A percentile compares a stretch with the other conserved stretches of the same genome.
Conservation (phyloP, 2,329 filamentous ascomycete genomes). For the Ceratocystis cubensis region DNA sequence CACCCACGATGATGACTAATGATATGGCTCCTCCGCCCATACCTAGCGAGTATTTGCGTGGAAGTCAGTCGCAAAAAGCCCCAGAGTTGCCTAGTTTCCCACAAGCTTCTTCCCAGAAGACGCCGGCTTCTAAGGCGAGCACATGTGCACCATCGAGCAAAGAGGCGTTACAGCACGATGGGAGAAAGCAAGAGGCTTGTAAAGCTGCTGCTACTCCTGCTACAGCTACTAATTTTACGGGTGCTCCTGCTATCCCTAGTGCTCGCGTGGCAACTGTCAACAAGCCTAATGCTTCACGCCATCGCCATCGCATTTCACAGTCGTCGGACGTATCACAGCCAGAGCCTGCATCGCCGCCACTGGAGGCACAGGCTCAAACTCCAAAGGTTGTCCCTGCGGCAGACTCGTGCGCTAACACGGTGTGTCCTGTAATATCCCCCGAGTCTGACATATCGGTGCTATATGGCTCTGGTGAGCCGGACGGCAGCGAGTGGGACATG, state of each 20-base stretch:
- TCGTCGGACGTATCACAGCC: conserved; percentile 19
- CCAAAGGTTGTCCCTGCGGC: conserved; percentile 16
- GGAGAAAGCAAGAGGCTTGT: no score
- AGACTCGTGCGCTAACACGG: conserved; percentile 1
- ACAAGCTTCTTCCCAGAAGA: neutral
- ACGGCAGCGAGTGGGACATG: conserved; percentile 48
- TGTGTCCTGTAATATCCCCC: conserved; percentile 11
- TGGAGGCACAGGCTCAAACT: conserved; percentile 14
- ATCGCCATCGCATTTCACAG: conserved; percentile 19
- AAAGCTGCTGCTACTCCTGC: neutral
- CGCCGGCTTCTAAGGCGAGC: neutral
- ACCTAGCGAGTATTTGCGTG: conserved; percentile 6
- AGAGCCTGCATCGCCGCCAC: conserved; percentile 18
- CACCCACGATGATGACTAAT: conserved; percentile 15
- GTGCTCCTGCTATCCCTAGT: neutral
- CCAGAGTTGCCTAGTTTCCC: conserved; percentile 6
- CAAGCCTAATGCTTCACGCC: neutral
- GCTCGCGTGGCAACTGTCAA: neutral
- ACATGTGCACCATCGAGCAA: neutral
- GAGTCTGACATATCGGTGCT: conserved; percentile 18
- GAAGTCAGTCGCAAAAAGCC: neutral
- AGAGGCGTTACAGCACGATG: neutral
- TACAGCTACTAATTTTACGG: conserved; percentile 12
- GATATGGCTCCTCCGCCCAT: conserved; percentile 19
- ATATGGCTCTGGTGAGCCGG: conserved; percentile 27